Percentiles rank a stretch among this genome's conserved stretches.
Conservation (phyloP, 495 filamentous ascomycete species). For the Penicillium nucicola region DNA sequence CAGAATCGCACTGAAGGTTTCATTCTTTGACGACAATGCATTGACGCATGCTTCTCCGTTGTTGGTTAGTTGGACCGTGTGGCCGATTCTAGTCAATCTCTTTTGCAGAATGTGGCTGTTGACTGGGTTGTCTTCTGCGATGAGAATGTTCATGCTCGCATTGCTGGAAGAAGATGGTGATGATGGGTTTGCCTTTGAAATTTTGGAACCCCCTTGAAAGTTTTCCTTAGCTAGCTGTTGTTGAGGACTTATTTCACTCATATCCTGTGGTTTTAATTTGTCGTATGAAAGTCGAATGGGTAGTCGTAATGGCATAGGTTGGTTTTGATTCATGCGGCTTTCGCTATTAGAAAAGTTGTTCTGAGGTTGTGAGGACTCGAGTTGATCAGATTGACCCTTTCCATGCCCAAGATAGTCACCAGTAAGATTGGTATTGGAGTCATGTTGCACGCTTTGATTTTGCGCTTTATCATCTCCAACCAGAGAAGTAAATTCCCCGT, state of each 20-base stretch:
- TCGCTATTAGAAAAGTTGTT: too few species aligned
- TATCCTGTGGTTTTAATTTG: too few species aligned
- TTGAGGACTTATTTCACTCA: too few species aligned
- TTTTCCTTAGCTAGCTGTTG: too few species aligned
- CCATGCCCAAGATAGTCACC: slow-evolving; percentile 51
- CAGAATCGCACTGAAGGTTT: slow-evolving; percentile 72
- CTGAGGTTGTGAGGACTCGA: too few species aligned
- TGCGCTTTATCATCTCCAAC: slow-evolving; percentile 35
- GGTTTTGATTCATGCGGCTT: slow-evolving; percentile 62
- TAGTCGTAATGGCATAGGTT: slow-evolving; percentile 14
- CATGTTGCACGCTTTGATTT: too few species aligned
- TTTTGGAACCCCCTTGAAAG: too few species aligned
- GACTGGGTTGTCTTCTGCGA: slow-evolving; percentile 92
- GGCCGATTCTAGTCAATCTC: slow-evolving; percentile 74
- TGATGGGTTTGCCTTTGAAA: slow-evolving; percentile 1
- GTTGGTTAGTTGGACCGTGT: slow-evolving; percentile 66
- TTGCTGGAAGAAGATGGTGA: slow-evolving; percentile 6
- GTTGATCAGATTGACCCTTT: slow-evolving; percentile 67
- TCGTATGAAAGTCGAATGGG: too few species aligned
- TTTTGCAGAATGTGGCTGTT: slow-evolving; percentile 88
- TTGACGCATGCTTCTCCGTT: slow-evolving; percentile 87
- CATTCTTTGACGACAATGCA: slow-evolving; percentile 57
- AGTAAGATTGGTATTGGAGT: too few species aligned
- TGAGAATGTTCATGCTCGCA: slow-evolving; percentile 51
- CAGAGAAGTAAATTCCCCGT: slow-evolving; percentile 35